These are phyloP conservation scores for Pseudogymnoascus sp. DNA, from an alignment of 2,329 filamentous ascomycete species.

Conservation along the genomic window DNA sequence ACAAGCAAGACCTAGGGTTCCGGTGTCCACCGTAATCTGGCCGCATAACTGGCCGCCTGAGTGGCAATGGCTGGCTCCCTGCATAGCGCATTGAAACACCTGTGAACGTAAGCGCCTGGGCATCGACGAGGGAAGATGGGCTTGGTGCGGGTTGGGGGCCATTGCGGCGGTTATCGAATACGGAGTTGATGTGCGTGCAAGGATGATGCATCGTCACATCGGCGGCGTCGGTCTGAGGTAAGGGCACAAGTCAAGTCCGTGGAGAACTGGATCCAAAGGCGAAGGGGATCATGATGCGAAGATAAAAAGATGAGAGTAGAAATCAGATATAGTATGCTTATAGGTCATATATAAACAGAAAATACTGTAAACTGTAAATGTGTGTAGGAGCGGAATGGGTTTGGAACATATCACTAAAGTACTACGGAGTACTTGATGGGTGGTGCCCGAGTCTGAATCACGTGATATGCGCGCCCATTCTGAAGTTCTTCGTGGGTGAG, in stretches of 20 bases:
- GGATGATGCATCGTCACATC: constrained; percentile 3
- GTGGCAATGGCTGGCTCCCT: background rate
- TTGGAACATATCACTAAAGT: background rate
- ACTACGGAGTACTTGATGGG: background rate
- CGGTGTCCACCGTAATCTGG: background rate
- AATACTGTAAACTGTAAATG: background rate
- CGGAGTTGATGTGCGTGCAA: background rate
- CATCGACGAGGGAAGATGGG: background rate
- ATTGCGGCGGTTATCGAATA: constrained; percentile 3
- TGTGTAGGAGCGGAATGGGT: background rate
- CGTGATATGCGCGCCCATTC: background rate
- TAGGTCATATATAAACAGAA: background rate
- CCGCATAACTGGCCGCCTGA: background rate
- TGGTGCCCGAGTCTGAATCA: background rate
- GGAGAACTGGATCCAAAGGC: background rate
- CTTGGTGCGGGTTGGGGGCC: background rate
- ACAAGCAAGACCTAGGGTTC: background rate
- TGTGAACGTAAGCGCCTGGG: background rate
- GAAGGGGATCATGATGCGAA: background rate
- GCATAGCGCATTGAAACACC: background rate
- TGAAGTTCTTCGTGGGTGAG: background rate
- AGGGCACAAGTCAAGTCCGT: background rate
- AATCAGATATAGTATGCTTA: background rate
- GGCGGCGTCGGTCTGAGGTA: background rate
- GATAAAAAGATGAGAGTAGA: background rate